Percentiles rank a stretch among this genome's conserved stretches.
Conservation (phyloP, 129 eudicot genomes). For the Cynara cardunculus region DNA sequence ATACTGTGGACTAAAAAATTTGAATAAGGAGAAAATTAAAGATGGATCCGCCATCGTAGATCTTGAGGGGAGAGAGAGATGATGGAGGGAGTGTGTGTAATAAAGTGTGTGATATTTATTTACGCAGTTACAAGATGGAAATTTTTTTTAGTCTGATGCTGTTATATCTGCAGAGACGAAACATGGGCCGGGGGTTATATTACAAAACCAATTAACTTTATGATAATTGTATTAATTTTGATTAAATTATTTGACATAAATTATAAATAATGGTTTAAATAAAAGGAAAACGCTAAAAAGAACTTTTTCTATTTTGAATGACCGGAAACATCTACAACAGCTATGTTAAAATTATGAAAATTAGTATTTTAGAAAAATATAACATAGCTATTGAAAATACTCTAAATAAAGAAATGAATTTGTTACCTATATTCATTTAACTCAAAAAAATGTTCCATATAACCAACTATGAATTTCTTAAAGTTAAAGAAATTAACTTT, state of each 20-base stretch:
- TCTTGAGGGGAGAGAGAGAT: neutral
- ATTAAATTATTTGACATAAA: neutral
- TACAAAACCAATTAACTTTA: neutral
- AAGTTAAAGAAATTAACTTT: too few relatives aligned
- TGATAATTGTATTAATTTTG: neutral
- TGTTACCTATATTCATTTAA: too few relatives aligned
- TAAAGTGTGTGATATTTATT: conserved; percentile 11
- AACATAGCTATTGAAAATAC: too few relatives aligned
- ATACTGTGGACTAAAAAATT: neutral
- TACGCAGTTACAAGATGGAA: neutral
- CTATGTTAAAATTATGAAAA: too few relatives aligned
- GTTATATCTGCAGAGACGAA: neutral
- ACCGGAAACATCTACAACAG: too few relatives aligned
- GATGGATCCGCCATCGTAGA: conserved; percentile 22
- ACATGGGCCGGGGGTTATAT: neutral
- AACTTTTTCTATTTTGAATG: too few relatives aligned
- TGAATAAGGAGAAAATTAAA: neutral
- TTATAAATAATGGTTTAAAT: neutral
- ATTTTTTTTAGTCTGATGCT: too few relatives aligned
- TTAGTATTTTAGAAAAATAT: too few relatives aligned
- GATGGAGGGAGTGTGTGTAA: neutral
- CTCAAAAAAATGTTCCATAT: too few relatives aligned
- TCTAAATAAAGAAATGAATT: too few relatives aligned
- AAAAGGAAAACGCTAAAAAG: too few relatives aligned
- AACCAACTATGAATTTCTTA: too few relatives aligned